Evolutionary conservation across 169 alveolate species (phyloP), one percentile per base, ranked within the genome.

Genomic region (Plasmodium coatneyi): DNA sequence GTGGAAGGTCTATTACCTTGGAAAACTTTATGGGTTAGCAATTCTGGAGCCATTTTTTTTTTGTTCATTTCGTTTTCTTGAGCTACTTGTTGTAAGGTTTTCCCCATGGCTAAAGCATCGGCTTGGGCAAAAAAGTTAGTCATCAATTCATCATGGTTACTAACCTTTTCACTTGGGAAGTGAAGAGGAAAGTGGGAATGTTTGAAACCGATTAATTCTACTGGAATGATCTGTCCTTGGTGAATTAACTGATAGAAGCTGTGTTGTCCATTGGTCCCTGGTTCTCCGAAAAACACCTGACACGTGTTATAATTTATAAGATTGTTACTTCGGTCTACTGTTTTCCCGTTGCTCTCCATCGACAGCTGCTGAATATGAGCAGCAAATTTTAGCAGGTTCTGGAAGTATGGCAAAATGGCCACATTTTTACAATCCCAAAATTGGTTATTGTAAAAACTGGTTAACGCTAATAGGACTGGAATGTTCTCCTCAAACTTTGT

Each of bases 211-310:
- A 99, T 99, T 96, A 99, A 98, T 95, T 99, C 99, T 49, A 99
- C 98, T 5, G 99, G 99, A 70, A 98, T 97, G 36, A 98, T 95
- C 25, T 98, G 96, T 36, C 99, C 99, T 95, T 99, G 99, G 94
- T 99, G 99, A 95, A 99, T 95, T 91, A 98, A 95, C 95, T 99
- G 99, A 96, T 98, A 99, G 96, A 99, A 99, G 72, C 99, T 97
- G 96, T 98, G 99, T 90, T 98, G 99, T 1, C 99, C 99, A 90
- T 99, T 99, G 32, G 99, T 99, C 70, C 99, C 99, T 32, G 99
- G 99, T 95, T 99, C 99, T n/a, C 99, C 99, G 93, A 99, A 99
- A 95, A 97, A 98, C 82, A 99, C 97, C 66, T 99, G 99, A 19
- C 99, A 99, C 6, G 99, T 96, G 30, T 92, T 95, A 52, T 92